Conservation (phyloP, 2,329 filamentous ascomycete genomes). For the Aspergillus sp. region DNA sequence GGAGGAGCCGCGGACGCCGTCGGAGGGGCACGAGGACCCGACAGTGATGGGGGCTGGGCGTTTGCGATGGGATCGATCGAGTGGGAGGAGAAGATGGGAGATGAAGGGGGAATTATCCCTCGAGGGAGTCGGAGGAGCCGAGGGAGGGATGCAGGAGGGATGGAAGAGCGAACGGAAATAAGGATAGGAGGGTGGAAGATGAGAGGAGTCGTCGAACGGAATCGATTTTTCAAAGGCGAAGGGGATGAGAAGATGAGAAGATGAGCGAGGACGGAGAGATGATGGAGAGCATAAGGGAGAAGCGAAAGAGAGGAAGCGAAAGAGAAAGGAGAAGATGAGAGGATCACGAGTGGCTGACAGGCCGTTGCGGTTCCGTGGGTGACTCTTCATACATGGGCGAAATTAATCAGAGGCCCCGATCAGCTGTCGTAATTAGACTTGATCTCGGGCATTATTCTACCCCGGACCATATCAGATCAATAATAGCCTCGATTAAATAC, state of each 20-base stretch:
- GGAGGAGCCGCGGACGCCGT: conserved; percentile 11
- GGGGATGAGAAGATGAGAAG: not conserved
- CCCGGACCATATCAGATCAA: too few relatives aligned
- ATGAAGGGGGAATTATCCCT: not conserved
- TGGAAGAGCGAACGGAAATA: conserved; percentile 1
- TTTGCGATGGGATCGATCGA: not conserved
- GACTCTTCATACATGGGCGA: too few relatives aligned
- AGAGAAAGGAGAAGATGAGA: conserved; percentile 4
- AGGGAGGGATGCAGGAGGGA: conserved; percentile 2
- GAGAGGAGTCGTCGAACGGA: not conserved
- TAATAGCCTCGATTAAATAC: too few relatives aligned
- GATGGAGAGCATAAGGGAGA: too few relatives aligned
- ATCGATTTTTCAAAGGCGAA: too few relatives aligned
- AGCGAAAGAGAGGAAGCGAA: conserved; percentile 3
- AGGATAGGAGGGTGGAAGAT: conserved; percentile 1
- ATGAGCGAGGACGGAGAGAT: not conserved
- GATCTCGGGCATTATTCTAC: too few relatives aligned
- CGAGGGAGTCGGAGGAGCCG: conserved; percentile 9
- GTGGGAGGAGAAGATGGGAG: conserved; percentile 4
- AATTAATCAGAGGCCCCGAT: too few relatives aligned
- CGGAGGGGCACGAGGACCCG: not conserved
- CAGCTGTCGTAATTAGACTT: too few relatives aligned
- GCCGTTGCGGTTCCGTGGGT: not conserved
- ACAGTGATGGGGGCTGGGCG: not conserved
- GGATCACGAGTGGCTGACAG: not conserved